Base-by-base conservation (phyloP, 768 basidiomycete species). In the Tricholomella constricta region DNA sequence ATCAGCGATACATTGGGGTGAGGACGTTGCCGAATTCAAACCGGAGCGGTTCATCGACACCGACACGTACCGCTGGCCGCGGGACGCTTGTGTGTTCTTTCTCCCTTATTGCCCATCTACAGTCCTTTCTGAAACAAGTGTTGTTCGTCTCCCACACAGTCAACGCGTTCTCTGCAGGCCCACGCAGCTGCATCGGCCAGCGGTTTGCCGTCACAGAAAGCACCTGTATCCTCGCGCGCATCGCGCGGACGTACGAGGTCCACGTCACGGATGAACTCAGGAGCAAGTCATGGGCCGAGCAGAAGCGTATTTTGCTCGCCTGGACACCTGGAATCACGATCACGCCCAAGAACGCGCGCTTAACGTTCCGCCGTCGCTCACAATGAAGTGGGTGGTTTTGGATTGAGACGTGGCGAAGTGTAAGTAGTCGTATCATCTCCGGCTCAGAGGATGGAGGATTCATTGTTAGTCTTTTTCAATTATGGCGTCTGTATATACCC, bases 11-110 rank as follows among this genome's bases (percentile, higher is more conserved):
- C 70, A 78, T 41, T 82, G 80, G 81, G 81, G 81, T 6, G 61
- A 69, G 11, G 79, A 82, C 47, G 68, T 51, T 0, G 62, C 54
- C 9, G 70, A 72, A 17, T 82, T 80, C 68, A 79, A 65, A 41
- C 79, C 79, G 0, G 76, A 78, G 40, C 72, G 77, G 0, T 82
- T 81, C 60, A 68, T 82, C 23, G 80, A 82, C 46, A 79, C 77
- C 0, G 71, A 71, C 5, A 64, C 70, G 1, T 81, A 81, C 49
- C 69, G 70, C 26, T 82, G 79, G 79, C 80, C 79, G 12, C 73
- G 80, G 20, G 70, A 80, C 49, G 79, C 77, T 12, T 80, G 78
- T 78, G 51, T 40, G 78, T 45, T 10, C 25, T 19, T 2, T n/a
- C n/a, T n/a, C 3, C 51, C 3, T 23, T 38, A 45, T 17, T 32